Conservation (phyloP, 2,329 filamentous ascomycete genomes). For the Neospermospora avenae region DNA sequence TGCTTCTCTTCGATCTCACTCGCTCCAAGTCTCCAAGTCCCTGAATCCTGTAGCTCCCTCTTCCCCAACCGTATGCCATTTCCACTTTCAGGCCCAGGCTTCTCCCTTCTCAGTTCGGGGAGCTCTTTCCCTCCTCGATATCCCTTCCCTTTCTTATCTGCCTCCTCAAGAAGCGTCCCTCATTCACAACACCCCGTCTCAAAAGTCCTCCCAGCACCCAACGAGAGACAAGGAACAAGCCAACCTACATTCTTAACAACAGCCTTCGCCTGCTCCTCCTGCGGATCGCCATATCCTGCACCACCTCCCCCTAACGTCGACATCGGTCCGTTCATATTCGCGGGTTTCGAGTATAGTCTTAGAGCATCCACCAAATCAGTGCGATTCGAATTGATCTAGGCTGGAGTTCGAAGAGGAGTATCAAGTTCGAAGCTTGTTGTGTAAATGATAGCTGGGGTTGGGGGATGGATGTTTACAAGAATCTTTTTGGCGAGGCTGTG, state of each 20-base stretch:
- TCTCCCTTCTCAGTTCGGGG: too few relatives aligned
- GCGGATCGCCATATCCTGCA: slow-evolving; percentile 14
- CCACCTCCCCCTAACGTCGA: slow-evolving; percentile 15
- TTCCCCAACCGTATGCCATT: too few relatives aligned
- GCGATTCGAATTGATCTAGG: too few relatives aligned
- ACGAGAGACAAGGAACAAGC: not conserved
- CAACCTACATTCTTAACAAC: slow-evolving; percentile 33
- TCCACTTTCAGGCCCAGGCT: too few relatives aligned
- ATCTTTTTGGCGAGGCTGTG: not conserved
- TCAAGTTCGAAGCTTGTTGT: not conserved
- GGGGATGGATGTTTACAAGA: not conserved
- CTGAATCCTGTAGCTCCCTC: too few relatives aligned
- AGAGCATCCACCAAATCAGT: too few relatives aligned
- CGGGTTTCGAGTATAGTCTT: too few relatives aligned
- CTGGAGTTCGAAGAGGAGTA: not conserved
- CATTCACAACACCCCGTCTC: too few relatives aligned
- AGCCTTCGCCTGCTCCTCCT: slow-evolving; percentile 31
- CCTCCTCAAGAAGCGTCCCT: too few relatives aligned
- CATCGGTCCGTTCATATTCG: slow-evolving; percentile 29
- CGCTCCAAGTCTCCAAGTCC: too few relatives aligned
- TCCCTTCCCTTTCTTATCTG: not conserved
- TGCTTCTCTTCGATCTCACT: too few relatives aligned
- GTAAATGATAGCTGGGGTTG: not conserved
- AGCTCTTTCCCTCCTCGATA: too few relatives aligned
- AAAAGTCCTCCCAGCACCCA: not conserved